Evolutionary conservation across 2,329 filamentous ascomycete species (phyloP), one percentile per base, ranked within the genome.

Genomic region (Ophiostoma himal-ulmi): DNA sequence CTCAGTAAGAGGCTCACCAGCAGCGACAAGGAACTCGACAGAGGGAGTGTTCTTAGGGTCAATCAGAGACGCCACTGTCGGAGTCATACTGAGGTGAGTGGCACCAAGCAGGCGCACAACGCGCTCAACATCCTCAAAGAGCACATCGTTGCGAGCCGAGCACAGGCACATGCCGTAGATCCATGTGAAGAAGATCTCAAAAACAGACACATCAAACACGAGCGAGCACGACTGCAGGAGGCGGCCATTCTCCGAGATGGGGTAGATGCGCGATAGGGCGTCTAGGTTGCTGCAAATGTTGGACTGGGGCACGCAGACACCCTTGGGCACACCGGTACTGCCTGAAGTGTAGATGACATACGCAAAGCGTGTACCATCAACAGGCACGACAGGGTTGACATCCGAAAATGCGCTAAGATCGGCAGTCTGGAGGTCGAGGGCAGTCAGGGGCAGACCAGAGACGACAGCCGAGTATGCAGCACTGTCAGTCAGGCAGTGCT

Each of bases 121-220:
- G 1, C 85, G 86, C 1, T 90, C 84, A 17, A 97, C 82, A 75
- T 97, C 92, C 75, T 95, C 92, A 48, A 97, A 89, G 0, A 97
- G 89, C 1, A 97, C 77, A 77, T 97, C 93, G 74, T 92, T 86
- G 0, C 92, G 91, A 6, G 92, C 93, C 1, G 91, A 89, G 2
- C 94, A 90, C 0, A 97, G 85, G 3, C 91, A 89, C 39, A 97
- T 94, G 1, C 93, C 93, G 0, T 95, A 91, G 37, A 90, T 92
- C 94, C 94, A 97, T 71, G 90, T 95, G 93, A 93, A 97, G 77
- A 94, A 97, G 76, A 97, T 93, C 77, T 97, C 94, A 0, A 97
- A 83, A 0, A 97, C 91, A 1, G 92, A 95, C 3, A 97, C 94
- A 75, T 97, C 94, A 72, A 97, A 97, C 78, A 97, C 94, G 70